Base-by-base conservation (phyloP, 2,329 filamentous ascomycete genomes). In the Boeremia lycopersici region DNA sequence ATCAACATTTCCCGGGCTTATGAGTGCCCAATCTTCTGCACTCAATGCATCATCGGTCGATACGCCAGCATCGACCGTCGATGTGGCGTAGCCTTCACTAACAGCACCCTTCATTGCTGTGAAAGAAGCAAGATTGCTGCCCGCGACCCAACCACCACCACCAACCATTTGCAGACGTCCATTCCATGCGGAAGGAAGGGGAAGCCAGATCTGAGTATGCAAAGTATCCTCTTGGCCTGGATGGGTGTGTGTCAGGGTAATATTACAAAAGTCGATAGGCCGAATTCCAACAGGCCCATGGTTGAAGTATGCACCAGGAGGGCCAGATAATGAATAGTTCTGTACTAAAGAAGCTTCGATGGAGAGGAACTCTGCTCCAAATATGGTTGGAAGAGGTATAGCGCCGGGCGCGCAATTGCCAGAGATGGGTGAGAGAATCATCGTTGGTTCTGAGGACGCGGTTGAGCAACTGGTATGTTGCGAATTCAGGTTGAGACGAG, bases 81-180 rank as follows among this genome's bases (percentile, higher is more conserved):
- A 41, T 6, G 65, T 52, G 2, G 59, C 61, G 35, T 70, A 70
- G 11, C 65, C 65, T 13, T 35, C 53, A 30, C 50, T 49, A 29
- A 67, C 56, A 3, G 48, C 48, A 2, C 39, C 47, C 17, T 51
- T 41, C 28, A 54, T 54, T 2, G 10, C 8, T 9, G 4, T 17
- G 17, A 13, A 35, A 10, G 49, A 51, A 15, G 23, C 38, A 4
- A 35, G 3, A 11, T 17, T 12, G 40, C 54, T 11, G 45, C 68
- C 67, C 7, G 67, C 58, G 5, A 57, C 46, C 51, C 40, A 67
- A 11, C 63, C 67, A 15, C 59, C 64, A 29, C 68, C 65, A 9
- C 65, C 67, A 8, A 57, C 47, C 3, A 58, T 60, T 42, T 67
- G 57, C 4, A 69, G 43, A 11, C 65, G 54, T 4, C 36, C 49